These are phyloP conservation scores for Wallacemonas sp. DNA, from an alignment of 208 protist genomes.

Conservation along the genomic window DNA sequence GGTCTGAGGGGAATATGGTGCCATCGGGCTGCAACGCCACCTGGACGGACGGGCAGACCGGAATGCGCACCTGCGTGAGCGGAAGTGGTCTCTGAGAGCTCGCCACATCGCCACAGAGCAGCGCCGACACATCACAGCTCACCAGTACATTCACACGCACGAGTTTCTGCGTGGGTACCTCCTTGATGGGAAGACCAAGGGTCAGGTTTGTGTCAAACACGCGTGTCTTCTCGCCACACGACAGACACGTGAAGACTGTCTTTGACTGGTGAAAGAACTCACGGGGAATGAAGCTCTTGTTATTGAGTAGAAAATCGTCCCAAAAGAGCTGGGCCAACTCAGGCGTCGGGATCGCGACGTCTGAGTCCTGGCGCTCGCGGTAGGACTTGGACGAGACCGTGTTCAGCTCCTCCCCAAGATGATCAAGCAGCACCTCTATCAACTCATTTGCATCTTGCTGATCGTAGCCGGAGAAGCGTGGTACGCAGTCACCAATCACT, in stretches of 20 bases:
- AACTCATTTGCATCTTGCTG: slow-evolving; percentile 91
- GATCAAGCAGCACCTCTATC: slow-evolving; percentile 89
- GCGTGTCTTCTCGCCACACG: slow-evolving; percentile 50
- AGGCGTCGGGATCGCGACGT: slow-evolving; percentile 55
- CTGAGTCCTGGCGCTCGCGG: slow-evolving; percentile 76
- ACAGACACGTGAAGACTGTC: slow-evolving; percentile 64
- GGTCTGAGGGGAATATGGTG: slow-evolving; percentile 23
- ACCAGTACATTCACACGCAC: slow-evolving; percentile 41
- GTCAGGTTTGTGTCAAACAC: slow-evolving; percentile 84
- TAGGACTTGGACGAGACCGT: slow-evolving; percentile 69
- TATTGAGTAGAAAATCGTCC: slow-evolving; percentile 86
- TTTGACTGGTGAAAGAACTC: slow-evolving; percentile 87
- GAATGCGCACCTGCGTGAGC: slow-evolving; percentile 11
- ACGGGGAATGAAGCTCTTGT: slow-evolving; percentile 64
- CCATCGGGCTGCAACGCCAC: slow-evolving; percentile 26
- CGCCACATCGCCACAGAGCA: no score
- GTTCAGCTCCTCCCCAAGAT: slow-evolving; percentile 92
- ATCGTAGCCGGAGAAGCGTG: slow-evolving; percentile 69
- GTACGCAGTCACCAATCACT: slow-evolving; percentile 41
- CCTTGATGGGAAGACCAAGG: slow-evolving; percentile 59
- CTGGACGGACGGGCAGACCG: slow-evolving; percentile 23
- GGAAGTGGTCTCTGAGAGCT: no score
- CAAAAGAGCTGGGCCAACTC: slow-evolving; percentile 85
- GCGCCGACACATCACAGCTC: slow-evolving; percentile 13
- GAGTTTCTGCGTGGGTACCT: slow-evolving; percentile 28